These are phyloP conservation scores for Puccinellia tenuiflora DNA, from an alignment of 176 grass and related monocot genomes.

Conservation along the genomic window DNA sequence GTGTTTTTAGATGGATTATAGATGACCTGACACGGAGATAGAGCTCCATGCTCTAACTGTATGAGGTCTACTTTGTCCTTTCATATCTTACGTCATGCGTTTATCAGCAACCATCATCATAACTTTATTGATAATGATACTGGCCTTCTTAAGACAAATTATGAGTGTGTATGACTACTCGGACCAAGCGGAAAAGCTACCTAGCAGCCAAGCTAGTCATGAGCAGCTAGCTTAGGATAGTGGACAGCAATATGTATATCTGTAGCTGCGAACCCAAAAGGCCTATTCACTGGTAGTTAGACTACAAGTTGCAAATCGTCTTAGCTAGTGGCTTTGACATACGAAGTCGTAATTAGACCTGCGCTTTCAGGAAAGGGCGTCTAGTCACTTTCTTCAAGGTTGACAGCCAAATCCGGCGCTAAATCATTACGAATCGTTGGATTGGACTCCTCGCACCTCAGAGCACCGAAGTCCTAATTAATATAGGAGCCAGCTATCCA, in stretches of 20 bases:
- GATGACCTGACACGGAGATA: too few species aligned
- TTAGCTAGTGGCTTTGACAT: not conserved
- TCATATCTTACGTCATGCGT: not conserved
- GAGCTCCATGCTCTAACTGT: too few species aligned
- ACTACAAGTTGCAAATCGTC: not conserved
- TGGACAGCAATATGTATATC: not conserved
- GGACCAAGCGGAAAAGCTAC: not conserved
- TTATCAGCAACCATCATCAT: not conserved
- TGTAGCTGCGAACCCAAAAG: not conserved
- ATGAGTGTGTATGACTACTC: not conserved
- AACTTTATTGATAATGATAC: not conserved
- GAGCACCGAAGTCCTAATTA: not conserved
- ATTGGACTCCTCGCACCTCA: not conserved
- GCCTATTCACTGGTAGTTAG: not conserved
- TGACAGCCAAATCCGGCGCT: slow-evolving; percentile 2
- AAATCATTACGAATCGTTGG: slow-evolving; percentile 15
- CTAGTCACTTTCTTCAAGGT: not conserved
- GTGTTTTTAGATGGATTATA: too few species aligned
- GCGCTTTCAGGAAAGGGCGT: not conserved
- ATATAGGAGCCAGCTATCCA: too few species aligned
- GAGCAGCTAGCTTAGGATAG: not conserved
- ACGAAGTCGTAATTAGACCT: not conserved
- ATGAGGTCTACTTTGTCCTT: not conserved
- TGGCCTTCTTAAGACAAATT: not conserved
- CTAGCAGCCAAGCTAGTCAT: not conserved